Evolutionary conservation across 2,329 filamentous ascomycete genomes (phyloP), one percentile per base, ranked within the genome.

Genomic region (Microsporum ferrugineum): DNA sequence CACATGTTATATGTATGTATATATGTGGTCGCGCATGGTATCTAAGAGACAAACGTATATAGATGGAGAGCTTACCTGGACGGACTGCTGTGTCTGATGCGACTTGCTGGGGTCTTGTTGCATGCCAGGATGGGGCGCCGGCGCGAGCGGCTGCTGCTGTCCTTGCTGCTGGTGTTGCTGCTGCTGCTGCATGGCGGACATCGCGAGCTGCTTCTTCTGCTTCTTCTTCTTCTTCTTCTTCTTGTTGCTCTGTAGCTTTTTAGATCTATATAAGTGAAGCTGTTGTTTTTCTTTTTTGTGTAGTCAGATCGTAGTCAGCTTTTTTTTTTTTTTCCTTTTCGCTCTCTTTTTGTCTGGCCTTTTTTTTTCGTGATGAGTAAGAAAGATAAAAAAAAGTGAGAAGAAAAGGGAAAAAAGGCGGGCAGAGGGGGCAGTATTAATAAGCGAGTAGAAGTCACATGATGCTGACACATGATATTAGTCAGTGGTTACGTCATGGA

Each of bases 41-140:
- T 53, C 12, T 27, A 34, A 56, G 58, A 14, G 38, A 39, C 38
- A 39, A 14, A 45, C n/a, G 41, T 45, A 45, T 41, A 56, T n/a
- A 51, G 29, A 58, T 33, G 12, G 0, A 23, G 5, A 33, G 77
- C 80, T 79, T 82, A 83, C 80, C 78, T 82, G 80, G 76, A 78
- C 76, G 73, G 75, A 69, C 43, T 58, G 59, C 29, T 29, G 33
- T 12, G 31, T 36, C 33, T 41, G 47, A 34, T 57, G 59, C 49
- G 59, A 29, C 60, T 62, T 59, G 57, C 33, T 58, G 14, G 57
- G 31, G 29, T 58, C 57, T 63, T 72, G 71, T 68, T 77, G 77
- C 74, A 77, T 77, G 67, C 71, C 73, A 68, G 74, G 75, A 72
- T 78, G 77, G 7, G 56, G 56, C 31, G 56, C 56, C 17, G 57